Conservation (phyloP, 176 grass and related monocot species). For the Rhynchospora pubera region DNA sequence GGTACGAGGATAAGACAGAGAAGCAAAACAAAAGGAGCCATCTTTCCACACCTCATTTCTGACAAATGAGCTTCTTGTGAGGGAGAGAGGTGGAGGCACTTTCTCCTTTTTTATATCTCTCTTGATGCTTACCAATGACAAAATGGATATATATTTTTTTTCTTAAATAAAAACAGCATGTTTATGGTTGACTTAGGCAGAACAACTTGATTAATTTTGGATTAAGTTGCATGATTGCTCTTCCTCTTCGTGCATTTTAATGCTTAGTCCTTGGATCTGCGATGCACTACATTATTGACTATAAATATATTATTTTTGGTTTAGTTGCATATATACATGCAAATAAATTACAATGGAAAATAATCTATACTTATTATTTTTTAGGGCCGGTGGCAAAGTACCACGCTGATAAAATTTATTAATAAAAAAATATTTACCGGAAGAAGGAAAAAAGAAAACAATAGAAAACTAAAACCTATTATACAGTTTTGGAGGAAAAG, state of each 20-base stretch:
- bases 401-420: too few relatives aligned
- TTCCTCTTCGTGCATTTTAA: background rate
- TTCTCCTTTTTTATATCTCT: background rate
- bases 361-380: too few relatives aligned
- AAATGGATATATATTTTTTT: background rate
- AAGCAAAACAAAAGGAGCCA: conserved; percentile 18
- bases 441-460: too few relatives aligned
- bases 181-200: background rate
- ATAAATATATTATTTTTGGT: too few relatives aligned
- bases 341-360: too few relatives aligned
- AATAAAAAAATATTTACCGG: too few relatives aligned
- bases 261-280: background rate
- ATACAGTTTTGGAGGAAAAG: too few relatives aligned
- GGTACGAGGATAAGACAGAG: conserved; percentile 20
- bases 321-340: too few relatives aligned
- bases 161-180: background rate
- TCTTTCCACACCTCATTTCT: conserved; percentile 2
- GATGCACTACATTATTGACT: too few relatives aligned
- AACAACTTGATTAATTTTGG: background rate
- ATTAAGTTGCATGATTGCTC: background rate
- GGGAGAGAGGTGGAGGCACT: background rate
- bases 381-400: too few relatives aligned
- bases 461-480: too few relatives aligned
- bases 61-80: background rate
- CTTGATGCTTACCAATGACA: background rate